Percentiles rank a stretch among this genome's conserved stretches.
phyloP scores from a whole-genome alignment of 352 stramenopile genomes.

The Globisporangium echinulatum region DNA sequence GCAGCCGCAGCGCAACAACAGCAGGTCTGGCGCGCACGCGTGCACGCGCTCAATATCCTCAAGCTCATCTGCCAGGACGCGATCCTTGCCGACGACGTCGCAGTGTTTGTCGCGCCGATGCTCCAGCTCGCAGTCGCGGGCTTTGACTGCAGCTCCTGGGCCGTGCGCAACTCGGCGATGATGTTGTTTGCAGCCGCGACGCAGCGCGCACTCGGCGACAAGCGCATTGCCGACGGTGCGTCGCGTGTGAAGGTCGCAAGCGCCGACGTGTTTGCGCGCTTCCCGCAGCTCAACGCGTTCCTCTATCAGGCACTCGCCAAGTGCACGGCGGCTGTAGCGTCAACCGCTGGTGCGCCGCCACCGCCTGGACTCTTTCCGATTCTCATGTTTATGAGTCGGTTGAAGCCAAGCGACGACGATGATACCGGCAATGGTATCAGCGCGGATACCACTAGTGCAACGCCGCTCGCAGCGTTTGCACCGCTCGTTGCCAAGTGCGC shows the following conservation, averaged over 20 bases:
- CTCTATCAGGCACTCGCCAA: slow-evolving; percentile 47
- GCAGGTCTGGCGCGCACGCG: slow-evolving; percentile 66
- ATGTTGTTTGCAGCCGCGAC: slow-evolving; percentile 86
- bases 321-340: slow-evolving; percentile 20
- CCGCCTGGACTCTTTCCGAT: slow-evolving; percentile 66
- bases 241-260: slow-evolving; percentile 56
- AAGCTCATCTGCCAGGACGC: slow-evolving; percentile 88
- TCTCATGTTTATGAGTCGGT: slow-evolving; percentile 72
- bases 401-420: slow-evolving; percentile 59
- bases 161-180: slow-evolving; percentile 89
- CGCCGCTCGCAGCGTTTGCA: slow-evolving; percentile 45
- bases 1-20: slow-evolving; percentile 18
- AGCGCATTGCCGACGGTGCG: slow-evolving; percentile 72
- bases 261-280: slow-evolving; percentile 74
- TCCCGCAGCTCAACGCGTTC: slow-evolving; percentile 58
- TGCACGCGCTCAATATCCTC: slow-evolving; percentile 88
- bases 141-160: slow-evolving; percentile 82
- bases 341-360: slow-evolving; percentile 13
- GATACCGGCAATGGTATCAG: slow-evolving; percentile 15
- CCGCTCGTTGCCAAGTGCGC: slow-evolving; percentile 66
- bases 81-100: slow-evolving; percentile 79
- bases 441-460: slow-evolving; percentile 7
- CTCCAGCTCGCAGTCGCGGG: slow-evolving; percentile 75
- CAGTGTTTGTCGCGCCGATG: slow-evolving; percentile 79
- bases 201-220: slow-evolving; percentile 76